Conservation (phyloP, 345 rosid genomes). For the Eucalyptus polybractea region DNA sequence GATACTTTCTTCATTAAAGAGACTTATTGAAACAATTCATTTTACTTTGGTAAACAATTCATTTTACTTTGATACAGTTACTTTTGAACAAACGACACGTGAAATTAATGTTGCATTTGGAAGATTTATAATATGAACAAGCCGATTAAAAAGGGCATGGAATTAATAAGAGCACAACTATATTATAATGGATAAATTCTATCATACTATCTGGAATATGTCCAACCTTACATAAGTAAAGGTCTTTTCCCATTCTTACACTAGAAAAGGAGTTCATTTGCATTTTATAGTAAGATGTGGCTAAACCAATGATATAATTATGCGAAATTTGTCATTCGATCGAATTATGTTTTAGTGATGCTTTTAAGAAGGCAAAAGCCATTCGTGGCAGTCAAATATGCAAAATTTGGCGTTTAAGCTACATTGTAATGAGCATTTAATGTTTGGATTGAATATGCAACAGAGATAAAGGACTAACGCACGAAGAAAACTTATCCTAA, state of each 20-base stretch:
- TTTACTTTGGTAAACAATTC: too few relatives aligned
- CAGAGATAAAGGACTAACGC: not conserved
- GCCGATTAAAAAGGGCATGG: too few relatives aligned
- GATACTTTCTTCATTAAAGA: rapidly evolving
- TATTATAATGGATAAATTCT: too few relatives aligned
- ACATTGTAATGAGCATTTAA: not conserved
- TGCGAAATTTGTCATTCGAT: not conserved
- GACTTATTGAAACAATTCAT: not conserved
- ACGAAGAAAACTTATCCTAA: not conserved
- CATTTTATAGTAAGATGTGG: not conserved
- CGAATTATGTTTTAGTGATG: not conserved
- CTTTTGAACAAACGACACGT: not conserved
- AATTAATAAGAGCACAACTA: too few relatives aligned
- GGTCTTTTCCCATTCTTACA: not conserved
- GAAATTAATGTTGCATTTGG: rapidly evolving
- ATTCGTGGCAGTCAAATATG: not conserved
- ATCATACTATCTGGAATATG: not conserved
- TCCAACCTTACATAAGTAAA: not conserved
- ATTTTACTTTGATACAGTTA: too few relatives aligned
- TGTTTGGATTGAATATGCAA: not conserved
- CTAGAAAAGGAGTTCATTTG: not conserved
- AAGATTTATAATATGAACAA: too few relatives aligned
- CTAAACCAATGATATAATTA: not conserved
- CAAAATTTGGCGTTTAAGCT: not conserved
- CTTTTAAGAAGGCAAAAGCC: not conserved